Percentiles rank a stretch among this genome's conserved stretches.
Conservation (phyloP, 2,329 filamentous ascomycete genomes). For the Claviceps citrina region DNA sequence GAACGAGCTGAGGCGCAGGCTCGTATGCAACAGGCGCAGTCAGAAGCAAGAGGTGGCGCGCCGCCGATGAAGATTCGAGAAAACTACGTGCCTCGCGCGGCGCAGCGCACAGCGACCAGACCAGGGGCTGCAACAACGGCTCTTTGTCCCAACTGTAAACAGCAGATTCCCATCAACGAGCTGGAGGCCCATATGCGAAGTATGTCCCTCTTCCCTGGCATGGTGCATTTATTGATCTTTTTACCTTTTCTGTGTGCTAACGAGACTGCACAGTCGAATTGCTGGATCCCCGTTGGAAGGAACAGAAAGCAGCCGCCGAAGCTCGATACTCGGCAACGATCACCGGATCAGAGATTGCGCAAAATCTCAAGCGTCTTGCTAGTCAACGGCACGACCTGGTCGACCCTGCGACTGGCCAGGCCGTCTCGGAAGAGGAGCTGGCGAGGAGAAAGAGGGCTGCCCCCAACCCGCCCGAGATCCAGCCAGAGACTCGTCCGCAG, state of each 20-base stretch:
- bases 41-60: slow-evolving; percentile 54
- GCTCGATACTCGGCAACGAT: slow-evolving; percentile 73
- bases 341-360: slow-evolving; percentile 73
- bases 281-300: slow-evolving; percentile 87
- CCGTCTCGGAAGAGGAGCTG: slow-evolving; percentile 57
- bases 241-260: neutral
- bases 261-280: slow-evolving; percentile 52
- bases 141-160: slow-evolving; percentile 84
- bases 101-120: slow-evolving; percentile 53
- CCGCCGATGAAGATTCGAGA: slow-evolving; percentile 78
- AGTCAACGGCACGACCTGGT: slow-evolving; percentile 81
- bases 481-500: slow-evolving; percentile 41
- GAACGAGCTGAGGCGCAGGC: slow-evolving; percentile 44
- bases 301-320: slow-evolving; percentile 81
- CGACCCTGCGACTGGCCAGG: slow-evolving; percentile 53
- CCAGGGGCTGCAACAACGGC: slow-evolving; percentile 52
- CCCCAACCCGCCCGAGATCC: slow-evolving; percentile 47
- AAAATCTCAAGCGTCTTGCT: slow-evolving; percentile 87
- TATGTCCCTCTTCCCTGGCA: slow-evolving; percentile 22
- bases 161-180: slow-evolving; percentile 75
- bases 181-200: slow-evolving; percentile 85
- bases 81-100: slow-evolving; percentile 79
- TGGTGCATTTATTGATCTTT: neutral
- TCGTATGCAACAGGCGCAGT: slow-evolving; percentile 60
- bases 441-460: slow-evolving; percentile 64